phyloP scores from a whole-genome alignment of 192 early-diverging fungal genomes.

The Ambispora gerdemannii region DNA sequence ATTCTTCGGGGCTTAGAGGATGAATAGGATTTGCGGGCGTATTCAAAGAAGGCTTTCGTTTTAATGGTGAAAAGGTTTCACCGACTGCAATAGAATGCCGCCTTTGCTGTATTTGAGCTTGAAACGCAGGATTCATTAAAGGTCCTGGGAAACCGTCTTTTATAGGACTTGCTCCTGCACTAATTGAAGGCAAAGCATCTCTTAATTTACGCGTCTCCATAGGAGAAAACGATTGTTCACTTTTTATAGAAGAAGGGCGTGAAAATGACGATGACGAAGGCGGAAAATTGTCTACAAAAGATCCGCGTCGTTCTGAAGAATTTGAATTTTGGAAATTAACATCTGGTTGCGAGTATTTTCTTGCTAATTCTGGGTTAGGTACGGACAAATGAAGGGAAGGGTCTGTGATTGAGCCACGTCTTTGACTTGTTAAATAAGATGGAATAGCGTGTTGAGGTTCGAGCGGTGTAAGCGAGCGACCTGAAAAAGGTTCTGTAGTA shows the following conservation, averaged over 20 bases:
- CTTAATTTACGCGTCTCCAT: constrained; percentile 30
- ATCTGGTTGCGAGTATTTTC: constrained; percentile 29
- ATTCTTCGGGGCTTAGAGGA: constrained; percentile 30
- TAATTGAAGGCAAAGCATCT: constrained; percentile 48
- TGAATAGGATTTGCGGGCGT: constrained; percentile 13
- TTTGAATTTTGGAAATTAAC: constrained; percentile 19
- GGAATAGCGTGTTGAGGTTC: constrained; percentile 28
- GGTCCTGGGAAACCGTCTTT: constrained; percentile 30
- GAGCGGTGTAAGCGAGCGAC: constrained; percentile 25
- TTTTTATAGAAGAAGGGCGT: constrained; percentile 30
- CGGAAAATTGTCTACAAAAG: constrained; percentile 34
- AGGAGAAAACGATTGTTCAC: constrained; percentile 26
- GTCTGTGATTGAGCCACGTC: constrained; percentile 45
- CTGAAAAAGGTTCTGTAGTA: constrained; percentile 18
- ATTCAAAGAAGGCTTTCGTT: constrained; percentile 16
- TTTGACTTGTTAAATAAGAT: constrained; percentile 33
- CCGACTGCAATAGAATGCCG: constrained; percentile 29
- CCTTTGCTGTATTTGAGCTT: constrained; percentile 26
- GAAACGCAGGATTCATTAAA: constrained; percentile 29
- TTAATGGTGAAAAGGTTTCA: constrained; percentile 20
- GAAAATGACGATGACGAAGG: constrained; percentile 27
- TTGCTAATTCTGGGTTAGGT: constrained; percentile 30
- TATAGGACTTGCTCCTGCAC: constrained; percentile 21
- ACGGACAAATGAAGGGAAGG: constrained; percentile 24
- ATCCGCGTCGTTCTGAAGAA: constrained; percentile 23